Percentiles rank a stretch among this genome's conserved stretches.
Evolutionary conservation across 2,329 filamentous ascomycete genomes (phyloP).

Genomic region (Neofusicoccum sp.): DNA sequence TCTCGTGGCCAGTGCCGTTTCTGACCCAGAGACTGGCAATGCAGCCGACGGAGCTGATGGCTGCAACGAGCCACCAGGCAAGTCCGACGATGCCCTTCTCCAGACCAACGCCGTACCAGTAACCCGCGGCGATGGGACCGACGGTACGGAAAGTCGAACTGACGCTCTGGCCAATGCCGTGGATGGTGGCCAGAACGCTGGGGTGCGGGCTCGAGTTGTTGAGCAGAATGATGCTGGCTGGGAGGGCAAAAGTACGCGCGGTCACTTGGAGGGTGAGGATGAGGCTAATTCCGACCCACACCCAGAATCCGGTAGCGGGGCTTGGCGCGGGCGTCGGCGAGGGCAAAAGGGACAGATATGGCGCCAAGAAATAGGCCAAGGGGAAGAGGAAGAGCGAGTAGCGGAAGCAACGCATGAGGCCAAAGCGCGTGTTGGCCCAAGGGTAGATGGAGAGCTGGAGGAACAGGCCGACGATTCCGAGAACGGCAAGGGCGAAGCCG

Average conservation of each 20-base stretch:
- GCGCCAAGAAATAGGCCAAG: constrained; percentile 67
- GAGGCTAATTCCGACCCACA: constrained; percentile 67
- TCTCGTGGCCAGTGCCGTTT: constrained; percentile 52
- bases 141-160: constrained; percentile 58
- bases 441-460: constrained; percentile 76
- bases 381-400: constrained; percentile 72
- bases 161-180: constrained; percentile 61
- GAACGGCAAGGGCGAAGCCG: constrained; percentile 75
- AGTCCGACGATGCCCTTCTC: constrained; percentile 57
- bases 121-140: constrained; percentile 58
- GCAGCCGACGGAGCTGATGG: constrained; percentile 60
- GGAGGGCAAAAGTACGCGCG: constrained; percentile 69
- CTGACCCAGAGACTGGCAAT: constrained; percentile 62
- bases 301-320: constrained; percentile 56
- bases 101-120: constrained; percentile 57
- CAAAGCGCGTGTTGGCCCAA: constrained; percentile 64
- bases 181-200: constrained; percentile 59
- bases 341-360: constrained; percentile 71
- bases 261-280: constrained; percentile 71
- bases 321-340: constrained; percentile 50
- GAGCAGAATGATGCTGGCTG: constrained; percentile 59
- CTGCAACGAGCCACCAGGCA: constrained; percentile 61
- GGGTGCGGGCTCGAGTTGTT: constrained; percentile 62
- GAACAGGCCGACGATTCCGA: constrained; percentile 74
- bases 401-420: constrained; percentile 69